Evolutionary conservation across 306 rosid genomes (phyloP).

Genomic region (Vigna hirtella): DNA sequence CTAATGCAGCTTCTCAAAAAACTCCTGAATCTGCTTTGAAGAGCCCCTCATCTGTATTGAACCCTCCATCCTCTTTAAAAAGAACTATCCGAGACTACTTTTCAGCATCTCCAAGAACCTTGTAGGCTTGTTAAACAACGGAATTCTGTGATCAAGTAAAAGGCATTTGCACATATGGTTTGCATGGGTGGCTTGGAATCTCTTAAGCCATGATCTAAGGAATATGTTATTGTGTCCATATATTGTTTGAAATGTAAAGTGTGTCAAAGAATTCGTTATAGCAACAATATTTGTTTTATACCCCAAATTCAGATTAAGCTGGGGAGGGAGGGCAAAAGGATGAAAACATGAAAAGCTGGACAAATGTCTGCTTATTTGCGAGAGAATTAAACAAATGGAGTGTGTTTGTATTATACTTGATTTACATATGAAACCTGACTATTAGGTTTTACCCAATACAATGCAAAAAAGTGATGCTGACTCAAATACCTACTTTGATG

Average conservation of each 20-base stretch:
- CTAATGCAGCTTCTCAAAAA: constrained; percentile 55
- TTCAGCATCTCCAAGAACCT: constrained; percentile 53
- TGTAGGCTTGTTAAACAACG: constrained; percentile 5
- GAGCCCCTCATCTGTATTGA: constrained; percentile 94
- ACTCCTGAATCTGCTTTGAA: constrained; percentile 74
- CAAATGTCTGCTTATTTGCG: constrained; percentile 7
- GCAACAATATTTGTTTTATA: constrained; percentile 15
- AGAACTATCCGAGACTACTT: constrained; percentile 95
- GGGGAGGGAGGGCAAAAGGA: not conserved
- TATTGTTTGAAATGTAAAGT: constrained; percentile 49
- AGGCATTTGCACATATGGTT: constrained; percentile 17
- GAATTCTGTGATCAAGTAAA: constrained; percentile 26
- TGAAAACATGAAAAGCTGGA: constrained; percentile 18
- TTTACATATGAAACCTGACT: constrained; percentile 5
- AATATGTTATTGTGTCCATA: constrained; percentile 44
- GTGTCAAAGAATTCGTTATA: constrained; percentile 26
- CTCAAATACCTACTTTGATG: not conserved
- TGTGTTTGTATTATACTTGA: constrained; percentile 1
- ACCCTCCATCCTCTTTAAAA: constrained; percentile 81
- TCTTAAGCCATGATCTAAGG: not conserved
- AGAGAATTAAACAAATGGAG: not conserved
- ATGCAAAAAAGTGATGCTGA: not conserved
- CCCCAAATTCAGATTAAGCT: constrained; percentile 6
- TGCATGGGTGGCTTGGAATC: constrained; percentile 32
- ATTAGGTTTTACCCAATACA: constrained; percentile 2